Evolutionary conservation across 768 basidiomycete species (phyloP), one percentile per base, ranked within the genome.

Genomic region (Tricholoma flavovirens): DNA sequence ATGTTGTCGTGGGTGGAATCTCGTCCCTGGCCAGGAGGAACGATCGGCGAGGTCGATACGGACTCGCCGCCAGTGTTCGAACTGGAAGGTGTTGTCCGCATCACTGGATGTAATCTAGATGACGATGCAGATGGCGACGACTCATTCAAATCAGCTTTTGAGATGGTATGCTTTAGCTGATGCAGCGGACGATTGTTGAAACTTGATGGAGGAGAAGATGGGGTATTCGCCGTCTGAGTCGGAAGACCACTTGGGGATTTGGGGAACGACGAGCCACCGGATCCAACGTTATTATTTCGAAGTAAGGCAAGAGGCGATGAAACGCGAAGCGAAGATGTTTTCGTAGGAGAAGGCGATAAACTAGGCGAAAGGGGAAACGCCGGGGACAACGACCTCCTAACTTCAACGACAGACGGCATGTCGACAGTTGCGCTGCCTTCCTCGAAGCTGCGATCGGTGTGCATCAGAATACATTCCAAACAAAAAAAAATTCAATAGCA

Each of bases 191-290:
- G 61, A 54, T 26, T 58, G 26, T 21, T 32, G 1, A n/a, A 4
- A 26, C 15, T 46, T 10, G 62, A 51, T 17, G 56, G 43, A 4
- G 60, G 63, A 10, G 66, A 69, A 10, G 68, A 68, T 5, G 60
- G 19, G 5, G 66, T 64, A 10, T 56, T 59, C 2, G 60, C 36
- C 11, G 35, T 54, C 4, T 69, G 71, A 0, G 69, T 59, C 14
- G 78, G 62, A 0, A 77, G 76, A 43, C 75, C 77, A 0, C 69
- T 66, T 10, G 75, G 73, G 2, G 73, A 62, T 29, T 69, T 74
- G 48, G 69, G 29, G 3, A 55, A 49, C 15, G 38, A 49, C 19
- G 50, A n/a, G 15, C 19, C 51, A 10, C 52, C 38, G 12, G 46
- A 32, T 19, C 46, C 43, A 21, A 43, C 19, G 32, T n/a, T 21